Base-by-base conservation (phyloP, 2,329 filamentous ascomycete genomes). In the Madurella mycetomatis region DNA sequence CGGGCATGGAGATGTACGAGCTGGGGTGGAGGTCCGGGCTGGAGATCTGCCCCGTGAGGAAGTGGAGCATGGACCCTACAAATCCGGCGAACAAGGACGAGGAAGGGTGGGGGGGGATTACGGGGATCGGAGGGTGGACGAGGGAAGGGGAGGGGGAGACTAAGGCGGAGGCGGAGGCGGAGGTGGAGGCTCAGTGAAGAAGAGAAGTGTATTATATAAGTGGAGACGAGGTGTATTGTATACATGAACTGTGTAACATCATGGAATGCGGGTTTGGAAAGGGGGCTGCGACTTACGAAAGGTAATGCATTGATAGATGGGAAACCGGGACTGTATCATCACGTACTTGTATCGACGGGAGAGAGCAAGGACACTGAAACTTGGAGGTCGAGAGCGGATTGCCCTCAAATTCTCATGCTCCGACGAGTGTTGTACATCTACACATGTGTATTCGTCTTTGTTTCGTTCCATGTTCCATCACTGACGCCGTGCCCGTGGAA, bases 1-100 rank as follows among this genome's bases (percentile, higher is more conserved):
- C 92, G 1, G 94, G 87, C 0, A 80, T 92, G 61, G 92, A 97
- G 72, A 96, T 99, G 92, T 96, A 82, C 66, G 80, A 88, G 69
- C 83, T 81, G 1, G 92, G 92, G 0, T 92, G 83, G 77, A 72
- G 76, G 55, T 86, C 83, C 9, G 78, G 81, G 17, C 65, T 92
- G 53, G 76, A 74, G 19, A 79, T 85, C 53, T 68, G 78, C 45
- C 79, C 85, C 2, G 66, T 87, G 44, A 77, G 79, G 45, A 88
- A 84, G 67, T 96, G 91, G 91, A 76, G 84, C 2, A 79, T 95
- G 69, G 89, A 92, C 67, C 72, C 81, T 1, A 39, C 32, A 11
- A 47, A 37, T 11, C 11, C 34, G 9, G 43, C 30, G 16, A 12
- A 13, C 16, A 15, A 9, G 17, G 45, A 18, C 5, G 62, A 64